Base-by-base conservation (phyloP, 257 asterid genomes). In the Oldenlandia corymbosa region DNA sequence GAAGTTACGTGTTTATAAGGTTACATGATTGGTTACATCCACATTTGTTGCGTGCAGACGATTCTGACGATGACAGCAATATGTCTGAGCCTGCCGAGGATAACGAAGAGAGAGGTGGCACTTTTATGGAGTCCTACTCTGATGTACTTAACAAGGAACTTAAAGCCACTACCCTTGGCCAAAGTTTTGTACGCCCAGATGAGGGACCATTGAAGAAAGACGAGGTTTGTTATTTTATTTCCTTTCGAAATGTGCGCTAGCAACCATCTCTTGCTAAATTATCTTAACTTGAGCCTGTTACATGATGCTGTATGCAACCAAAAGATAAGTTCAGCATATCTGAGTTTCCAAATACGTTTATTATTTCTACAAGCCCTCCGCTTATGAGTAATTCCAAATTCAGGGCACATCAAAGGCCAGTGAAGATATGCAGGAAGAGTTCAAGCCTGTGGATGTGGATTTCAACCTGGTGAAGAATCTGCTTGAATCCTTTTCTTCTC, bases 381-480 rank as follows among this genome's bases (percentile, higher is more conserved):
- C n/a, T 68, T 34, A 32, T 59, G 66, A 30, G 52, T 31, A 62
- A 39, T 37, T 21, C 45, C 49, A 54, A 36, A 42, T 71, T 73
- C 76, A 93, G 99, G 94, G 90, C 75, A 78, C 82, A 34, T 81
- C 88, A 3, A 75, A 67, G 71, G 82, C 64, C 41, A 64, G 69
- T 24, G 90, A 78, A 42, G 90, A 73, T 72, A 79, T 73, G 91
- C 89, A 85, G 24, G 79, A 75, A 13, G 96, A 88, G 68, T 77
- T 93, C 23, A 76, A 80, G 46, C 97, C 97, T 0, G 88, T 93
- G 51, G 99, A 93, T 73, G 95, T 90, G 41, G 95, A 93, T 81
- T 68, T 90, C 70, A 93, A 93, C 83, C 94, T 93, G 27, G 94
- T 93, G 47, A 83, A 90, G 73, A 93, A 83, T 69, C 65, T 93